Evolutionary conservation across 176 grass and related monocot species (phyloP).

Genomic region (Aegilops bicornis): DNA sequence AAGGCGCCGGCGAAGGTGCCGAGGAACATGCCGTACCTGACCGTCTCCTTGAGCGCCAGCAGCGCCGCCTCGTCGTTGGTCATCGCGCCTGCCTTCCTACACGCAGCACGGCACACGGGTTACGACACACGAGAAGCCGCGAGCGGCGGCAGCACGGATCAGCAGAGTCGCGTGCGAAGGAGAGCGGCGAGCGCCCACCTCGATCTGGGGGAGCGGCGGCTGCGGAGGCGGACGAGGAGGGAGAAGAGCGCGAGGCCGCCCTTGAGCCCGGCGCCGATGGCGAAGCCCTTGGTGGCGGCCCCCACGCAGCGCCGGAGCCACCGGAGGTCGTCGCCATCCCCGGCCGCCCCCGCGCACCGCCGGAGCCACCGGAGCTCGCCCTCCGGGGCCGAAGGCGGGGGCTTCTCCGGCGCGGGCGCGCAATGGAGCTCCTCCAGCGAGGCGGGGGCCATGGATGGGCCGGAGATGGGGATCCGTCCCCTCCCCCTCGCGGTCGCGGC

Average conservation of each 20-base stretch:
- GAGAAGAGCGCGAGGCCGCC: conserved; percentile 89
- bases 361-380: conserved; percentile 68
- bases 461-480: conserved; percentile 3
- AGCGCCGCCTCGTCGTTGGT: conserved; percentile 76
- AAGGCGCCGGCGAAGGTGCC: conserved; percentile 89
- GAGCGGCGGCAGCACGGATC: not conserved
- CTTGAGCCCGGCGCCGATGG: conserved; percentile 84
- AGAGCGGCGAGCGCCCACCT: conserved; percentile 1
- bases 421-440: not conserved
- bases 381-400: not conserved
- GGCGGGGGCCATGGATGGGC: conserved; percentile 26
- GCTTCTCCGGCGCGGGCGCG: not conserved
- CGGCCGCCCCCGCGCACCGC: conserved; percentile 38
- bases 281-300: conserved; percentile 81
- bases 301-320: conserved; percentile 80
- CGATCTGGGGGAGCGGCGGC: conserved; percentile 76
- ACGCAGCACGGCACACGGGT: conserved; percentile 20
- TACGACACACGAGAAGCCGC: no score
- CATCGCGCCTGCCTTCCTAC: conserved; percentile 65
- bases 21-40: conserved; percentile 88
- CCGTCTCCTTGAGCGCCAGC: conserved; percentile 79
- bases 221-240: conserved; percentile 78
- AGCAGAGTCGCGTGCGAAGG: not conserved
- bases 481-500: not conserved
- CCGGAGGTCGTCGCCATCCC: conserved; percentile 44